These are phyloP conservation scores for Periconia macrospinosa DNA, from an alignment of 2,329 filamentous ascomycete species.

Conservation along the genomic window DNA sequence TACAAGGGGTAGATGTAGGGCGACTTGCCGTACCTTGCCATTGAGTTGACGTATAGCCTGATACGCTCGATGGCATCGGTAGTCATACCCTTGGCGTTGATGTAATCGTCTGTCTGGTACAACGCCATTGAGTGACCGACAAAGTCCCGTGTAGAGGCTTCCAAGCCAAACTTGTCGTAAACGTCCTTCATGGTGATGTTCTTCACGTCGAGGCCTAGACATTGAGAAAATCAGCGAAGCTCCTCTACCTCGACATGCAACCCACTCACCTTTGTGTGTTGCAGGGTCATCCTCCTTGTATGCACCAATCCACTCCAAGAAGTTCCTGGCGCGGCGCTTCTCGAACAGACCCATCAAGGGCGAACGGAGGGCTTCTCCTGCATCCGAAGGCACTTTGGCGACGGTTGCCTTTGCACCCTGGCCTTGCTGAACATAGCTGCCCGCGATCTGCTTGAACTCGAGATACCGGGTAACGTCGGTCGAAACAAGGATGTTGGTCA, in stretches of 20 bases:
- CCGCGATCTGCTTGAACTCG: slow-evolving; percentile 70
- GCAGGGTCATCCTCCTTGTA: slow-evolving; percentile 80
- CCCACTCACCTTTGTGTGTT: slow-evolving; percentile 79
- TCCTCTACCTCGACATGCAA: neutral
- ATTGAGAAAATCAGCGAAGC: slow-evolving; percentile 2
- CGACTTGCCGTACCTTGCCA: slow-evolving; percentile 95
- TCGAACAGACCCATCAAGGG: slow-evolving; percentile 97
- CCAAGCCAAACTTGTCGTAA: slow-evolving; percentile 96
- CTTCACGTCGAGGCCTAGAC: slow-evolving; percentile 72
- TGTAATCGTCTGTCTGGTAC: slow-evolving; percentile 87
- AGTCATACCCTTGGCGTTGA: slow-evolving; percentile 70
- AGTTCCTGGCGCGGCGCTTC: slow-evolving; percentile 95
- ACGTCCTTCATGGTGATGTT: slow-evolving; percentile 94
- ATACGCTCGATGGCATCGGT: slow-evolving; percentile 90
- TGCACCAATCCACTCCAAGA: slow-evolving; percentile 90
- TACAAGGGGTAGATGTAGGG: slow-evolving; percentile 99
- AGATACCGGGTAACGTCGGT: slow-evolving; percentile 69
- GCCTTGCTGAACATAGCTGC: slow-evolving; percentile 94
- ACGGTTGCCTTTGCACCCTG: slow-evolving; percentile 81
- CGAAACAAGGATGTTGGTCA: slow-evolving; percentile 97
- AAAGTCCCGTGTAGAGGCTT: slow-evolving; percentile 87
- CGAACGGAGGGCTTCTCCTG: slow-evolving; percentile 81
- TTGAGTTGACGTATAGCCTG: slow-evolving; percentile 94
- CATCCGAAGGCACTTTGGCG: slow-evolving; percentile 95
- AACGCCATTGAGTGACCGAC: slow-evolving; percentile 98